Base-by-base conservation (phyloP, 768 basidiomycete genomes). In the Hydnomerulius pinastri region DNA sequence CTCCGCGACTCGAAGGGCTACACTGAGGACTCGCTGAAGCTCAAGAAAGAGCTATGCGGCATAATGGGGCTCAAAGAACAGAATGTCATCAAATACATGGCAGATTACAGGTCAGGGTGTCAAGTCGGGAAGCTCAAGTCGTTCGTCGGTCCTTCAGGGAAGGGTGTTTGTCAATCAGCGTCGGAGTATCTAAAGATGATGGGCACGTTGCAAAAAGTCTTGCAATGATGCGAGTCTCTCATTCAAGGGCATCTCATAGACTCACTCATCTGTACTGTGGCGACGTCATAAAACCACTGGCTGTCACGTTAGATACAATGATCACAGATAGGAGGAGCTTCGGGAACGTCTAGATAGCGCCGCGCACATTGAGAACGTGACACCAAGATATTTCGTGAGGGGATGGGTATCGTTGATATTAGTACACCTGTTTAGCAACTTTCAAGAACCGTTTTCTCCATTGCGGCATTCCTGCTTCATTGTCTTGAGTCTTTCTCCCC, bases 71-170 rank as follows among this genome's bases (percentile, higher is more conserved):
- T 76, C 17, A 70, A 72, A 48, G 58, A 58, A 25, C 51, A 57
- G 25, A 66, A 64, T 13, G 59, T 71, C 33, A 48, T 48, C 6
- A 77, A 70, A 53, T 77, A 77, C 43, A 47, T 71, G 43, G 51
- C 43, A 1, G 72, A 71, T 24, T 73, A 74, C 49, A 60, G 47
- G 23, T 54, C 53, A 0, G 76, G 73, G 2, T 61, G 65, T 39
- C 61, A 55, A 13, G 43, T 48, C 1, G 69, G 68, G 10, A 61
- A 53, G 43, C 45, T 78, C 55, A 59, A 50, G 41, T 45, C 63
- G 23, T 77, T 76, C 57, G 37, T 73, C 9, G 77, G 77, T 15
- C 43, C 60, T n/a, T 51, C 57, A 43, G 74, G 75, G n/a, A 77
- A 74, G 52, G 74, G 73, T 7, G 70, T 68, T 4, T 61, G 67